Conservation (phyloP, 306 rosid species). For the Quercus dentata region DNA sequence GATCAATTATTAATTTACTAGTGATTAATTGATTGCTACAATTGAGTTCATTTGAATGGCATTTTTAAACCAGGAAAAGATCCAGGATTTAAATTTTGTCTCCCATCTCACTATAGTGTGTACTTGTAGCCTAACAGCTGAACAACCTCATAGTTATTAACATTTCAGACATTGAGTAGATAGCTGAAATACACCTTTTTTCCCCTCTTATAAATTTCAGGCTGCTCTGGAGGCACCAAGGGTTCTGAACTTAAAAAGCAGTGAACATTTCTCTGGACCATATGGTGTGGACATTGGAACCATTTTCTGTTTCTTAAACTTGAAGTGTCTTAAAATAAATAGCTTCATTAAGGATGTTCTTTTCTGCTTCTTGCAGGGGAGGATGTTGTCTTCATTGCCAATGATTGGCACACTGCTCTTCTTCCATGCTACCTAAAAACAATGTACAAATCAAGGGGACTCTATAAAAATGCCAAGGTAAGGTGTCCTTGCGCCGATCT, state of each 20-base stretch:
- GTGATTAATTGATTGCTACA: neutral
- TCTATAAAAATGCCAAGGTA: constrained; percentile 58
- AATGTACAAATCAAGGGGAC: constrained; percentile 45
- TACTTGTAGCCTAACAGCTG: neutral
- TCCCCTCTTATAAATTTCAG: constrained; percentile 27
- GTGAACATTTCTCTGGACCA: constrained; percentile 59
- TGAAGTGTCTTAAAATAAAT: neutral
- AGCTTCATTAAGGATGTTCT: neutral
- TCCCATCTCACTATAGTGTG: neutral
- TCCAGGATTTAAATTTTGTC: neutral
- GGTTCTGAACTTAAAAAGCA: constrained; percentile 55
- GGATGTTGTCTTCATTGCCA: constrained; percentile 68
- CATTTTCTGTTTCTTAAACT: neutral
- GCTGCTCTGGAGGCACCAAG: constrained; percentile 85
- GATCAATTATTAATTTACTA: neutral
- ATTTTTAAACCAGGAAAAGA: neutral
- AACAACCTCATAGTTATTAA: constrained; percentile 10
- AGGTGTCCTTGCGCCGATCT: constrained; percentile 9
- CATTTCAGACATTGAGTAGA: neutral
- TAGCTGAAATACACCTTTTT: neutral
- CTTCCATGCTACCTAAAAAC: constrained; percentile 72
- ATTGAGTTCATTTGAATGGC: neutral
- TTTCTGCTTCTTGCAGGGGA: constrained; percentile 48
- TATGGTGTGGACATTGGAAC: constrained; percentile 44
- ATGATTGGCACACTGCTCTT: constrained; percentile 88